Evolutionary conservation across 768 basidiomycete genomes (phyloP), one percentile per base, ranked within the genome.

Genomic region (Lentinus tigrinus): DNA sequence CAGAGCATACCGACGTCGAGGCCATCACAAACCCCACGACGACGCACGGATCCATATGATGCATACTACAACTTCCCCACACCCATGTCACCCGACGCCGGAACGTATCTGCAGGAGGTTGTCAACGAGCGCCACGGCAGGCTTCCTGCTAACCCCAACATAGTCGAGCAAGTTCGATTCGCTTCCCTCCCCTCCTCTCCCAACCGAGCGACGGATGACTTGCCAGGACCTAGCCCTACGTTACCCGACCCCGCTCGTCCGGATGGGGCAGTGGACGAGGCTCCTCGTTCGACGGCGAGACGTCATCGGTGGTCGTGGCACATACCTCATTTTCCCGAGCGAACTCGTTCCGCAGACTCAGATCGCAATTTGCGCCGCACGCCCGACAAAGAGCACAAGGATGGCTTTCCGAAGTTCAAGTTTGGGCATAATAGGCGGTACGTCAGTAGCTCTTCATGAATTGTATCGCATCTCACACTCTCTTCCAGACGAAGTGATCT

Each of bases 21-120:
- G 24, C 44, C 24, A 2, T 16, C 56, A 8, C 52, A 47, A 26
- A 52, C 50, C 3, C 51, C 48, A 11, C 61, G 59, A 31, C 61
- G 59, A 36, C 78, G 79, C 8, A 87, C 85, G 2, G 75, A 82
- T 48, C 85, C 86, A 3, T 88, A 87, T 62, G 80, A 82, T 56
- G 84, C 84, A 4, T 84, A 85, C 2, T 86, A 84, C 65, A 85
- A 83, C 70, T 81, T 82, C 63, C 79, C 82, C 19, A 71, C 77
- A 6, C 85, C 85, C 2, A 64, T 66, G 2, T 72, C 75, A 0
- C 74, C 71, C 0, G 70, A 67, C n/a, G 75, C 75, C 1, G 61
- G 60, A 11, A 71, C 63, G 27, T 76, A 77, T 54, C 63, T 63
- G 8, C 47, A 56, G 23, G 50, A 65, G 47, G 54, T 65, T 16